Conservation (phyloP, 148 eudicot genomes). For the Drosera capensis region DNA sequence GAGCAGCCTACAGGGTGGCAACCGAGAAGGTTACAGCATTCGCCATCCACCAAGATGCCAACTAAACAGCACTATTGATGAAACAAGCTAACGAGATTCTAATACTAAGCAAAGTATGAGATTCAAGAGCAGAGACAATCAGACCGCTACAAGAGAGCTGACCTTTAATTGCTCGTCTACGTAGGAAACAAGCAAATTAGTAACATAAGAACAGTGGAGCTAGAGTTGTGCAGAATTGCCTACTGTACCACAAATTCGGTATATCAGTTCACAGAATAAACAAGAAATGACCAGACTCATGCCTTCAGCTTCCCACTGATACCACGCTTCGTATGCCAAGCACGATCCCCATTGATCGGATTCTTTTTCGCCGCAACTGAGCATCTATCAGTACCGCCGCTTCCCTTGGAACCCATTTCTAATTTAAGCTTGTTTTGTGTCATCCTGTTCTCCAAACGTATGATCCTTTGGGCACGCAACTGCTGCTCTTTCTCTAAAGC, state of each 20-base stretch:
- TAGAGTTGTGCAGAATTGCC: neutral
- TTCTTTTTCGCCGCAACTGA: constrained; percentile 65
- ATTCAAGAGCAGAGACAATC: neutral
- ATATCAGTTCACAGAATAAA: too few relatives aligned
- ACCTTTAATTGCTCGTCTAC: neutral
- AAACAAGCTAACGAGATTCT: too few relatives aligned
- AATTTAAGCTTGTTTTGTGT: constrained; percentile 67
- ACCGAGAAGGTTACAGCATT: too few relatives aligned
- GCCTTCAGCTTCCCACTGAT: constrained; percentile 68
- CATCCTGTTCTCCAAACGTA: constrained; percentile 75
- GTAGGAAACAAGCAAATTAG: neutral
- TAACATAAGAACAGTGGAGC: neutral
- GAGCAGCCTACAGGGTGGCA: too few relatives aligned
- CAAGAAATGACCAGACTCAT: constrained; percentile 7
- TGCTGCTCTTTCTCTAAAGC: constrained; percentile 70
- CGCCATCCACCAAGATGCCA: too few relatives aligned
- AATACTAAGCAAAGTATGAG: too few relatives aligned
- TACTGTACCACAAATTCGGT: too few relatives aligned
- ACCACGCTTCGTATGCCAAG: constrained; percentile 54
- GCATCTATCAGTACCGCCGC: constrained; percentile 41
- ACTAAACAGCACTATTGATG: too few relatives aligned
- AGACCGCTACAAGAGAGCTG: neutral
- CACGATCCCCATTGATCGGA: constrained; percentile 42
- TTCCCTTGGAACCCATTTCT: constrained; percentile 48
- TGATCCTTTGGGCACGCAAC: constrained; percentile 36